Percentiles rank a stretch among this genome's conserved stretches.
Conservation (phyloP, 2,329 filamentous ascomycete species). For the Scortechinia acanthostroma region DNA sequence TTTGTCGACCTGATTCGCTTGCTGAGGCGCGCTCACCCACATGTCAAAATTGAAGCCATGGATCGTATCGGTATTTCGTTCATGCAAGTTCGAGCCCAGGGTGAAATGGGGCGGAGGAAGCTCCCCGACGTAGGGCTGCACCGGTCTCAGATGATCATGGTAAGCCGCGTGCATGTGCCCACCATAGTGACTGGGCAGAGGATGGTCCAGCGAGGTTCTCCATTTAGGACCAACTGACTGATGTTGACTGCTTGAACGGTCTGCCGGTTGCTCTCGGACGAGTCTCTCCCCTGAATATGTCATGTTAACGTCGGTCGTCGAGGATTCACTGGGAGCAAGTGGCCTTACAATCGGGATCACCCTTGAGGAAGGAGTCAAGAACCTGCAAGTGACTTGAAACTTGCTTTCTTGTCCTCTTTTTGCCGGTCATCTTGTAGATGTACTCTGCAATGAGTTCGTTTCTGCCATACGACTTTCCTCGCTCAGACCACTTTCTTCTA, state of each 20-base stretch:
- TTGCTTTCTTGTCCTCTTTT: constrained; percentile 44
- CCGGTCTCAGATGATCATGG: constrained; percentile 17
- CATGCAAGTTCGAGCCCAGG: neutral
- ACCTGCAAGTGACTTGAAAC: constrained; percentile 69
- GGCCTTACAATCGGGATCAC: constrained; percentile 54
- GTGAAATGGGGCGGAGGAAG: constrained; percentile 15
- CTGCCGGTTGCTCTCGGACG: constrained; percentile 19
- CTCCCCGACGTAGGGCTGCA: constrained; percentile 20
- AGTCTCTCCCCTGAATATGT: constrained; percentile 22
- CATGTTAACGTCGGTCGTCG: neutral
- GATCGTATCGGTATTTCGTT: constrained; percentile 9
- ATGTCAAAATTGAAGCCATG: constrained; percentile 30
- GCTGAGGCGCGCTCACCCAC: constrained; percentile 28
- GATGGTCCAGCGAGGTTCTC: neutral
- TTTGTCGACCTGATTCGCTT: constrained; percentile 22
- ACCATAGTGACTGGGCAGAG: constrained; percentile 11
- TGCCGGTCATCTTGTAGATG: constrained; percentile 46
- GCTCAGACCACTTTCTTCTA: constrained; percentile 58
- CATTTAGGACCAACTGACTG: constrained; percentile 8
- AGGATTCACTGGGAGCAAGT: constrained; percentile 4
- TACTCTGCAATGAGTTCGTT: constrained; percentile 69
- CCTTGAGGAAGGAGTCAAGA: constrained; percentile 58
- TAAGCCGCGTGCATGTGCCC: constrained; percentile 14
- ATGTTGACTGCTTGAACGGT: constrained; percentile 19
- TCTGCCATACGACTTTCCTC: constrained; percentile 54